phyloP scores from a whole-genome alignment of 768 basidiomycete species.

The Lactarius psammicola region DNA sequence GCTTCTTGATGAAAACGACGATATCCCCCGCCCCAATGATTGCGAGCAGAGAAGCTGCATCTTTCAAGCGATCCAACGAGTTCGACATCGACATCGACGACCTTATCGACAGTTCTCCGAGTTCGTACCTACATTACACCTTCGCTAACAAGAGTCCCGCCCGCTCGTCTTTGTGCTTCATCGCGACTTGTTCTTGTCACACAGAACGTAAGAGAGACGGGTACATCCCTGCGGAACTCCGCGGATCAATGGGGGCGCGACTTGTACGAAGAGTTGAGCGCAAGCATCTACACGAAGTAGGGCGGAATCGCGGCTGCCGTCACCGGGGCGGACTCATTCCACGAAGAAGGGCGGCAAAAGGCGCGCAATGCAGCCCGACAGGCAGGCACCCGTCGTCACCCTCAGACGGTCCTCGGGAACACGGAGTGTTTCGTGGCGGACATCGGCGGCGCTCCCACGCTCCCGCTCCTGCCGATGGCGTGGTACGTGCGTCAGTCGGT shows the following conservation, averaged over 20 bases:
- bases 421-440: too few relatives aligned
- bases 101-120: constrained; percentile 41
- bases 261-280: too few relatives aligned
- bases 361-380: constrained; percentile 50
- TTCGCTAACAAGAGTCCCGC: background rate
- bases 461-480: constrained; percentile 79
- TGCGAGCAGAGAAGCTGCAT: constrained; percentile 53
- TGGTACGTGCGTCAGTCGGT: constrained; percentile 65
- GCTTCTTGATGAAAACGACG: constrained; percentile 54
- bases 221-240: constrained; percentile 49
- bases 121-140: constrained; percentile 46
- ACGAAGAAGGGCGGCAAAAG: constrained; percentile 69
- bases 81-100: constrained; percentile 38
- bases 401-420: constrained; percentile 52
- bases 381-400: constrained; percentile 35
- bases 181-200: constrained; percentile 11
- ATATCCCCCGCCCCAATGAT: constrained; percentile 44
- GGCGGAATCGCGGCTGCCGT: constrained; percentile 51
- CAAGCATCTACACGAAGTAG: too few relatives aligned
- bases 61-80: constrained; percentile 61
- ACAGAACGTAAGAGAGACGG: constrained; percentile 50
- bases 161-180: background rate
- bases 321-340: too few relatives aligned
- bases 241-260: too few relatives aligned
- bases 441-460: constrained; percentile 54